Conservation (phyloP, 116 monocot species). For the Trichopus zeylanicus region DNA sequence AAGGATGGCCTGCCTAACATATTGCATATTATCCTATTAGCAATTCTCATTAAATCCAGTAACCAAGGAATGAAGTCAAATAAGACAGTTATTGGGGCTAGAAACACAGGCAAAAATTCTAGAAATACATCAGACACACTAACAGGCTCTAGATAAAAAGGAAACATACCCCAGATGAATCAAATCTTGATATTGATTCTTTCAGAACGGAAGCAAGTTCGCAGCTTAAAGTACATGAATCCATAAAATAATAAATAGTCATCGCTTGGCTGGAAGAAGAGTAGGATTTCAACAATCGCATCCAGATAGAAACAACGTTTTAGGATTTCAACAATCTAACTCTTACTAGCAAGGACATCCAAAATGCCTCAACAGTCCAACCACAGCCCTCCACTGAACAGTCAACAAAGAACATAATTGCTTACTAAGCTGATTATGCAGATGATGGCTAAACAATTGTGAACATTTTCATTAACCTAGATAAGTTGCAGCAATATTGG, state of each 20-base stretch:
- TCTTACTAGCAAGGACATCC: constrained; percentile 80
- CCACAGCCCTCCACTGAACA: constrained; percentile 61
- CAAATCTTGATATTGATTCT: constrained; percentile 53
- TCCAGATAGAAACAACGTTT: no score
- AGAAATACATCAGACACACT: neutral
- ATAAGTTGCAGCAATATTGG: no score
- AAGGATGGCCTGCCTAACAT: no score
- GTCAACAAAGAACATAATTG: neutral
- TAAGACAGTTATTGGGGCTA: neutral
- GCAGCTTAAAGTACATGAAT: constrained; percentile 39
- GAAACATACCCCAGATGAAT: constrained; percentile 55
- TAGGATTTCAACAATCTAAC: neutral
- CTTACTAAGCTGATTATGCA: no score
- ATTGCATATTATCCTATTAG: no score
- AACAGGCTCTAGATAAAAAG: neutral
- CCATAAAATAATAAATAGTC: neutral
- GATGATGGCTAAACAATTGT: no score
- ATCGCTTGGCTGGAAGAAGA: constrained; percentile 8
- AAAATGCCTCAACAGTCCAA: constrained; percentile 86
- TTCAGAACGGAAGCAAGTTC: constrained; percentile 72
- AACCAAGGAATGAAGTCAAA: neutral
- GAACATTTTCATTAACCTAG: no score
- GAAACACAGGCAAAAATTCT: neutral
- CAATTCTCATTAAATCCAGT: no score
- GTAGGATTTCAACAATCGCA: no score